Conservation (phyloP, 2,329 filamentous ascomycete species). For the Monilinia laxa region DNA sequence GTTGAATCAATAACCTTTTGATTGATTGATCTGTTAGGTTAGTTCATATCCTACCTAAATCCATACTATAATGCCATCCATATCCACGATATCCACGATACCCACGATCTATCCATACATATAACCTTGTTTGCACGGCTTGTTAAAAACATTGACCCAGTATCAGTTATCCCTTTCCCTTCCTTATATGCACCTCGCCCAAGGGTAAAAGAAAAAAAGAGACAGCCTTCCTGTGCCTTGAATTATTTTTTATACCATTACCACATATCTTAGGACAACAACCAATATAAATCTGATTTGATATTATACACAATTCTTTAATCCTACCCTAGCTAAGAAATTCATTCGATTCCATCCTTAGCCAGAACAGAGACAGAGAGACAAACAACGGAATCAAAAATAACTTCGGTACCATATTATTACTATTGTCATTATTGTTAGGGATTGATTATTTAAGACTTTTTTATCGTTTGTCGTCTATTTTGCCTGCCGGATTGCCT, state of each 20-base stretch:
- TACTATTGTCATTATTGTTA: too few relatives aligned
- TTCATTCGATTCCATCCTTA: too few relatives aligned
- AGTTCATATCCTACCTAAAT: not conserved
- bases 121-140: constrained; percentile 1
- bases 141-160: not conserved
- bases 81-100: not conserved
- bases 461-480: not conserved
- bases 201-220: not conserved
- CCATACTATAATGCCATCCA: not conserved
- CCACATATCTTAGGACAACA: too few relatives aligned
- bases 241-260: not conserved
- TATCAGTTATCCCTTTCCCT: not conserved
- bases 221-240: not conserved
- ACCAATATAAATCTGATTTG: too few relatives aligned
- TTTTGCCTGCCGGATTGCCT: constrained; percentile 16
- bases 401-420: not conserved
- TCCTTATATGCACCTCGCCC: not conserved
- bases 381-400: not conserved
- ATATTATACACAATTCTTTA: too few relatives aligned
- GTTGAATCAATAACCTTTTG: not conserved
- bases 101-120: not conserved
- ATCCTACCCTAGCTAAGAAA: too few relatives aligned
- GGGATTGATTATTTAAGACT: not conserved
- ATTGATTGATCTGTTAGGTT: not conserved
- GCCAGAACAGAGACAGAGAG: too few relatives aligned